Base-by-base conservation (phyloP, 2,329 filamentous ascomycete genomes). In the Exophiala viscosa region DNA sequence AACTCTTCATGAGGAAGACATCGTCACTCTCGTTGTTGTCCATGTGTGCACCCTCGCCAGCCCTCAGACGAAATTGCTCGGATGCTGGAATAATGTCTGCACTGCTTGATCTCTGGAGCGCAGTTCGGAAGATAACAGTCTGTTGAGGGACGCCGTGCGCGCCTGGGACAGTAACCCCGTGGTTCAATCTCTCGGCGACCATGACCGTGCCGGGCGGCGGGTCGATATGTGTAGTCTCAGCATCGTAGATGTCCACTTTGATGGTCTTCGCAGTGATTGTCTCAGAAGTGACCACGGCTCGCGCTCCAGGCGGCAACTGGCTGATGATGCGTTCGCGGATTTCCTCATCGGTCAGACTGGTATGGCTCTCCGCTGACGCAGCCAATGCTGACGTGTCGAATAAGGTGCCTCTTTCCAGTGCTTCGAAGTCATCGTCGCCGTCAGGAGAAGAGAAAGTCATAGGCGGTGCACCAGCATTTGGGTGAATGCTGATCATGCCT, bases 141-240 rank as follows among this genome's bases (percentile, higher is more conserved):
- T 76, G 73, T 36, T 66, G 73, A 15, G 72, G 73, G 11, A 44
- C 54, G 14, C 60, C 55, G 75, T 68, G 17, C 5, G 15, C 31
- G 67, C 70, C 31, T 71, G 76, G 13, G 64, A 76, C 36, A 67
- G 70, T 23, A 75, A 70, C 62, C 69, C 80, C 62, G 76, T 82
- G 55, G 75, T 79, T 57, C 41, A 74, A 70, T 28, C 67, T 67
- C 61, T 76, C 73, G 47, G 72, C 71, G 36, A 76, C 61, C 64
- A 76, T 69, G 50, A 70, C 70, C 1, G 72, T 74, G 3, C 73
- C 73, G 13, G 73, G 73, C 11, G 73, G 73, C 23, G 73, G 66
- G 36, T 66, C 64, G 40, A 76, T 72, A 41, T 74, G 69, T 17
- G 70, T 65, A 44, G 62, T 69, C 31, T 72, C 66, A 13, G 71